phyloP scores from a whole-genome alignment of 192 early-diverging fungal genomes.

The Linnemannia exigua region DNA sequence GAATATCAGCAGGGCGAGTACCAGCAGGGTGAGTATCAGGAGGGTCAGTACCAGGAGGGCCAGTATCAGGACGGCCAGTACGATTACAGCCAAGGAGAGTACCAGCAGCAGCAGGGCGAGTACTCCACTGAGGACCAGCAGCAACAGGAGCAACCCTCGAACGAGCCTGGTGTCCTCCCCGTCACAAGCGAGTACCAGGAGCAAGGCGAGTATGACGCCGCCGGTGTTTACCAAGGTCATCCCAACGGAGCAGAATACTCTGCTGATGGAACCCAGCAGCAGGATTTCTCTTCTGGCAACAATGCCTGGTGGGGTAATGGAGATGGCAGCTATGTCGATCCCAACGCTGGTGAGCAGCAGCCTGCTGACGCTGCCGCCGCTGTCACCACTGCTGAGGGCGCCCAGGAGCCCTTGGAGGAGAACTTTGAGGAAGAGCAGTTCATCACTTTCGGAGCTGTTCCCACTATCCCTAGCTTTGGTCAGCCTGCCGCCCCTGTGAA shows the following conservation, averaged over 20 bases:
- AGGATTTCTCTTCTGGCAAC: slow-evolving; percentile 34
- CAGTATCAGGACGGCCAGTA: slow-evolving; percentile 30
- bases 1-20: slow-evolving; percentile 24
- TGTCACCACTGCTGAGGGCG: background rate
- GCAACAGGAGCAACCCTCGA: slow-evolving; percentile 14
- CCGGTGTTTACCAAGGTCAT: slow-evolving; percentile 34
- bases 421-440: slow-evolving; percentile 44
- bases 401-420: slow-evolving; percentile 23
- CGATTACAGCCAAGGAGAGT: slow-evolving; percentile 17
- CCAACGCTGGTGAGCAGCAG: slow-evolving; percentile 22
- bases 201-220: slow-evolving; percentile 43
- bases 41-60: slow-evolving; percentile 36
- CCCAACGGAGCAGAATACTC: slow-evolving; percentile 66
- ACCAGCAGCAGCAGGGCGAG: slow-evolving; percentile 23
- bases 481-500: slow-evolving; percentile 28
- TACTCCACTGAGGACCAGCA: slow-evolving; percentile 22
- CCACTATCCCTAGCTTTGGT: slow-evolving; percentile 45
- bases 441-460: slow-evolving; percentile 53
- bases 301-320: slow-evolving; percentile 60
- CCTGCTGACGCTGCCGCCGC: background rate
- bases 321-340: slow-evolving; percentile 15
- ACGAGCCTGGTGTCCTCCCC: slow-evolving; percentile 39
- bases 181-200: slow-evolving; percentile 52
- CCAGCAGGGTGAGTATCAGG: slow-evolving; percentile 37
- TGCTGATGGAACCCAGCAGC: slow-evolving; percentile 57